Evolutionary conservation across 768 basidiomycete genomes (phyloP), one percentile per base, ranked within the genome.

Genomic region (Lactarius evosmus): DNA sequence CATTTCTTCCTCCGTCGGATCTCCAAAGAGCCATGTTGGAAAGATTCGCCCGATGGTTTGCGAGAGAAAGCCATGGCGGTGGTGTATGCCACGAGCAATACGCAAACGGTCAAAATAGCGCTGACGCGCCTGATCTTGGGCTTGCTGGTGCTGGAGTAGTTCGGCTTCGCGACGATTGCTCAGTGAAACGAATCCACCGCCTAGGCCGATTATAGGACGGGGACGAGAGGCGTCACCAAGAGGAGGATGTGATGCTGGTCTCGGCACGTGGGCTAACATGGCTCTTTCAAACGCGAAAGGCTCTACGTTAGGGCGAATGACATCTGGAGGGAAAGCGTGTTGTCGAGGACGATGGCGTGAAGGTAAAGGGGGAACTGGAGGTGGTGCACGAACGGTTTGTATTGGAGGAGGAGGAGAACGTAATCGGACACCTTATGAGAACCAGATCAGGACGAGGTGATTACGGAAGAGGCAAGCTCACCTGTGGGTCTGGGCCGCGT

Each of bases 151-250:
- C 61, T 62, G 33, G 61, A 69, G 8, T 46, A 56, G 50, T 27
- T 69, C 63, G 19, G 32, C 53, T 17, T 64, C 58, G 4, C 56
- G 61, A 22, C 67, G 76, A 14, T 75, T 72, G 46, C 74, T 74
- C 19, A 76, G 69, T 11, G 85, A 77, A 7, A 88, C 74, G 4
- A 88, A 68, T 2, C 83, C 87, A 25, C 88, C 88, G 8, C 88
- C 88, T 27, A 89, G 72, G 16, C 85, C 85, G 79, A 89, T 83
- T 7, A 76, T 65, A 22, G 88, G 88, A 3, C 79, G 74, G 60
- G 81, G 80, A 64, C 84, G 84, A 50, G 85, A 85, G 4, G 82
- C 80, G 29, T 79, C 77, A 5, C 75, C 72, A 1, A 70, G 70
- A 1, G 70, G 68, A 2, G 75, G 72, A n/a, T 74, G 72, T 9